Percentiles rank a stretch among this genome's conserved stretches.
Evolutionary conservation across 2,329 filamentous ascomycete genomes (phyloP).

Genomic region (Diaporthe destruens): DNA sequence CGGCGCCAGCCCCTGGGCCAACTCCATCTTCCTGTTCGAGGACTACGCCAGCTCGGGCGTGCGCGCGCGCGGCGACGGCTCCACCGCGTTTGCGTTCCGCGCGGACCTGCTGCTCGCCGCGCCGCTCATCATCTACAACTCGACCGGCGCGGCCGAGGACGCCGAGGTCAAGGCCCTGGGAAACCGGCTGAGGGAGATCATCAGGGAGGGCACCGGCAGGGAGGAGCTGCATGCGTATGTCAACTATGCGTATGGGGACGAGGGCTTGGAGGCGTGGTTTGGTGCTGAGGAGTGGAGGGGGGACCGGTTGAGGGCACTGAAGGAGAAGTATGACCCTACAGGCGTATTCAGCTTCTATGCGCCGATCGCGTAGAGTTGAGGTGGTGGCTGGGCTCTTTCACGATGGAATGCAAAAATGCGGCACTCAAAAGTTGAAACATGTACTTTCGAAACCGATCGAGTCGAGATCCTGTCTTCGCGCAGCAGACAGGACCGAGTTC

Average conservation of each 20-base stretch:
- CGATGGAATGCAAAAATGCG: not conserved
- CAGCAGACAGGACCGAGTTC: not conserved
- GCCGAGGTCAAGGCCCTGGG: slow-evolving; percentile 52
- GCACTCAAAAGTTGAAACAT: not conserved
- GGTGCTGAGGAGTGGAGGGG: slow-evolving; percentile 63
- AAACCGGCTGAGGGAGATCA: slow-evolving; percentile 53
- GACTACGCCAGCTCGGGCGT: slow-evolving; percentile 64
- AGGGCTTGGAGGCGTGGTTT: slow-evolving; percentile 58
- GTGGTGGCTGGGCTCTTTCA: not conserved
- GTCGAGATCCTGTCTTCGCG: not conserved
- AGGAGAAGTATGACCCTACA: slow-evolving; percentile 62
- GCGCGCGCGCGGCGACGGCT: slow-evolving; percentile 49
- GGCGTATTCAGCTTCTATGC: slow-evolving; percentile 59
- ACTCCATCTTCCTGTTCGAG: slow-evolving; percentile 66
- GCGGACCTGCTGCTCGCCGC: slow-evolving; percentile 52
- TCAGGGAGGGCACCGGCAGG: slow-evolving; percentile 52
- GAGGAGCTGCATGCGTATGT: slow-evolving; percentile 56
- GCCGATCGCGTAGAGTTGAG: slow-evolving; percentile 48
- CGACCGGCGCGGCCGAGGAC: slow-evolving; percentile 51
- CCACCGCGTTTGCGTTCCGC: slow-evolving; percentile 61
- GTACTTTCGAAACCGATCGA: not conserved
- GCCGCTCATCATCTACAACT: slow-evolving; percentile 54
- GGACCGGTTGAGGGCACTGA: slow-evolving; percentile 58
- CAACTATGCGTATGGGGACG: slow-evolving; percentile 65
- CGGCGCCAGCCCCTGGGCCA: slow-evolving; percentile 52